Percentiles rank a stretch among this genome's conserved stretches.
Evolutionary conservation across 2,329 filamentous ascomycete genomes (phyloP).

Genomic region (Tolypocladium sp.): DNA sequence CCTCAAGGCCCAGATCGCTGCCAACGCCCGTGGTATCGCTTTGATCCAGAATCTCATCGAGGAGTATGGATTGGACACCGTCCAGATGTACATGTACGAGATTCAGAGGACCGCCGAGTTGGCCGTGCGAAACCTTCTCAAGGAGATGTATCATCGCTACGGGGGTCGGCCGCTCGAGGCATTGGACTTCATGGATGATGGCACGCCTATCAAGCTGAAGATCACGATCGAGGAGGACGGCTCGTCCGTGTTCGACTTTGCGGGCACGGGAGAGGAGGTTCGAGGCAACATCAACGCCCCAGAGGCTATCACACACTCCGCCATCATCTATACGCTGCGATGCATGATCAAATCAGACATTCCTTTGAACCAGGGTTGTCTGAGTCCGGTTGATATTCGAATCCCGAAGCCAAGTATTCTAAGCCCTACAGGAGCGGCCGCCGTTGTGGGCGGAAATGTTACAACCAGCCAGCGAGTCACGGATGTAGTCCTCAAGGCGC

Average conservation of each 20-base stretch:
- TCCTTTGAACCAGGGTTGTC: conserved; percentile 77
- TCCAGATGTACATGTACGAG: conserved; percentile 48
- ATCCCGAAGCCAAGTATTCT: conserved; percentile 68
- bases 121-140: conserved; percentile 51
- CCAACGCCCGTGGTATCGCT: conserved; percentile 76
- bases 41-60: conserved; percentile 62
- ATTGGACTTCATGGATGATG: conserved; percentile 70
- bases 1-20: conserved; percentile 77
- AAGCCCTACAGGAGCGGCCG: conserved; percentile 65
- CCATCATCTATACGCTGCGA: conserved; percentile 78
- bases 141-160: conserved; percentile 6
- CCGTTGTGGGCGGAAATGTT: conserved; percentile 77
- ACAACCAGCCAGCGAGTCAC: conserved; percentile 73
- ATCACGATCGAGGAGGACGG: conserved; percentile 67
- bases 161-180: conserved; percentile 15
- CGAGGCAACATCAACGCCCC: conserved; percentile 24
- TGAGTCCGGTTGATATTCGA: conserved; percentile 64
- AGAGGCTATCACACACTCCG: conserved; percentile 28
- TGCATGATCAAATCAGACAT: conserved; percentile 76
- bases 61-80: conserved; percentile 63
- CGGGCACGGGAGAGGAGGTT: conserved; percentile 19
- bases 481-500: conserved; percentile 74
- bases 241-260: conserved; percentile 57
- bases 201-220: conserved; percentile 65
- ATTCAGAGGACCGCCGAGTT: conserved; percentile 36